These are phyloP conservation scores for Alternaria infectoria DNA, from an alignment of 2,329 filamentous ascomycete species.

Conservation along the genomic window DNA sequence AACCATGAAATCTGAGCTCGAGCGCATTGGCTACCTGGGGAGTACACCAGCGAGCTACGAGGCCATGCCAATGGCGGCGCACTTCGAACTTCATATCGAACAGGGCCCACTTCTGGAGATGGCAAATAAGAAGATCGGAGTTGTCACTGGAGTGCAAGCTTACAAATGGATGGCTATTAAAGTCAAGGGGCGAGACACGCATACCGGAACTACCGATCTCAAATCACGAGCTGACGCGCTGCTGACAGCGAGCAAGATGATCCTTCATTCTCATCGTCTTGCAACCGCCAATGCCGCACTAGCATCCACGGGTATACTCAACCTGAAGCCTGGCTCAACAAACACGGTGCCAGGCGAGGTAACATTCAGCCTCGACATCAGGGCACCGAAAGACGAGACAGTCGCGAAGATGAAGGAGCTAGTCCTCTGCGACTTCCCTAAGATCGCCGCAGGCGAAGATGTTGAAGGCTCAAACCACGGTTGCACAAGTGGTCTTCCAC, in stretches of 20 bases:
- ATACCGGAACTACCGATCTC: conserved; percentile 78
- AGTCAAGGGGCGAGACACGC: conserved; percentile 70
- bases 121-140: conserved; percentile 67
- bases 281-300: conserved; percentile 67
- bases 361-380: conserved; percentile 71
- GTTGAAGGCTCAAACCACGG: conserved; percentile 54
- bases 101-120: conserved; percentile 78
- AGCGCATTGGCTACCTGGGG: conserved; percentile 75
- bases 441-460: conserved; percentile 64
- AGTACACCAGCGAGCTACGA: conserved; percentile 61
- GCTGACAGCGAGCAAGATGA: conserved; percentile 70
- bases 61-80: conserved; percentile 71
- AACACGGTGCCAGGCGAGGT: conserved; percentile 76
- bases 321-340: conserved; percentile 69
- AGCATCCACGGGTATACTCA: conserved; percentile 73
- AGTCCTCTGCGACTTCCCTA: conserved; percentile 64
- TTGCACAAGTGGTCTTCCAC: conserved; percentile 58
- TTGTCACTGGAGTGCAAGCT: conserved; percentile 75
- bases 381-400: conserved; percentile 62
- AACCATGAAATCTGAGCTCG: conserved; percentile 71
- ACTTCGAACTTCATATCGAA: conserved; percentile 87
- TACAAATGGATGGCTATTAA: conserved; percentile 76
- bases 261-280: conserved; percentile 68
- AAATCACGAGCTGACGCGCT: conserved; percentile 71
- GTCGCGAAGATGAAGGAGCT: conserved; percentile 64